Percentiles rank a stretch among this genome's conserved stretches.
phyloP scores from a whole-genome alignment of 768 basidiomycete genomes.

The Cubamyces lactineus region DNA sequence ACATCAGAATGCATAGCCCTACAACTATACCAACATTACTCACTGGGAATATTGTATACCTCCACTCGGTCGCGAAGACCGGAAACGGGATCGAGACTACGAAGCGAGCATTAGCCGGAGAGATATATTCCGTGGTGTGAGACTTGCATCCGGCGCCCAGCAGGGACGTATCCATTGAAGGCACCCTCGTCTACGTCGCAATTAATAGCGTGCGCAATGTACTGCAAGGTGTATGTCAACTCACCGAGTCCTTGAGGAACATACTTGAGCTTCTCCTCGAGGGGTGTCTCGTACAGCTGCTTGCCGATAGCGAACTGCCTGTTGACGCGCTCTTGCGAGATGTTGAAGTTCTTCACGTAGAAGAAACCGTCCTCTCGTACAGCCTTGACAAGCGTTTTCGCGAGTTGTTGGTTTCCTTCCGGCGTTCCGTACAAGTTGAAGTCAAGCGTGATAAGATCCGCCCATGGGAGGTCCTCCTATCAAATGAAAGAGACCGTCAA shows the following conservation, averaged over 20 bases:
- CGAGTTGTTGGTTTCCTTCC: constrained; percentile 46
- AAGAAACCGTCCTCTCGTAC: constrained; percentile 54
- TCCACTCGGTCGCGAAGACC: constrained; percentile 49
- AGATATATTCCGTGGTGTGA: background rate
- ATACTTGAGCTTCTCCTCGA: constrained; percentile 53
- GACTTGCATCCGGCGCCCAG: constrained; percentile 44
- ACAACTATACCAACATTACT: background rate
- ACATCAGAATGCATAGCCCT: too few species aligned
- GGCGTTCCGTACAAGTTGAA: constrained; percentile 43
- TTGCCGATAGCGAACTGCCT: constrained; percentile 51
- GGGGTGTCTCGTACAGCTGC: constrained; percentile 51
- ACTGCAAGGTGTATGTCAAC: background rate
- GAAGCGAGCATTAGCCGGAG: background rate
- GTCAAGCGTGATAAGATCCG: constrained; percentile 51
- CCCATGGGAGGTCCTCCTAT: constrained; percentile 53
- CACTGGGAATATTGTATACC: constrained; percentile 55
- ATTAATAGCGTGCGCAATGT: background rate
- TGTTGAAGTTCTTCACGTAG: constrained; percentile 55
- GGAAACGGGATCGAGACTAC: constrained; percentile 36
- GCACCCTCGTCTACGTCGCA: constrained; percentile 39
- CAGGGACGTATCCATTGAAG: constrained; percentile 54
- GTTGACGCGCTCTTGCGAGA: constrained; percentile 50
- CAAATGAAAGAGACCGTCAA: background rate
- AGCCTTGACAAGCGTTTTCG: constrained; percentile 46
- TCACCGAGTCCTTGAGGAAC: constrained; percentile 40